Evolutionary conservation across 176 grass and related monocot species (phyloP), one percentile per base, ranked within the genome.

Genomic region (Saccharum officinarum): DNA sequence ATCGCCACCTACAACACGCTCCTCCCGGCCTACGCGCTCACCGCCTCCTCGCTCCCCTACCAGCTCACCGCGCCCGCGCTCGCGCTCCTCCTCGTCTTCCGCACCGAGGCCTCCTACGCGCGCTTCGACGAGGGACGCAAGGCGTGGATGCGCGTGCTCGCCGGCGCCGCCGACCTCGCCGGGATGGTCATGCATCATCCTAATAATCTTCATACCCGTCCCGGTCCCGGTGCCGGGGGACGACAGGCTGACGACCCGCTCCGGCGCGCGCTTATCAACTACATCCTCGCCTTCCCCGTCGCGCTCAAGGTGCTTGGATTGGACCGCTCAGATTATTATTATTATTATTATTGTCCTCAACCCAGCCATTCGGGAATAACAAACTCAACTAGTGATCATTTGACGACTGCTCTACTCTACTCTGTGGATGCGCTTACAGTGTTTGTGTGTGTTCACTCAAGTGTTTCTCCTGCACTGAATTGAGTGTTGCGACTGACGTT

Each of bases 21-120:
- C 37, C 81, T 89, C 3, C 90, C 88, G 3, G 89, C 40, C 14
- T 54, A 95, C 71, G 78, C 91, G 34, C 73, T 98, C 77, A 91
- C 72, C 38, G 81, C 96, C 2, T 98, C 96, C 1, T 17, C 96
- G 0, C 85, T 98, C 3, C 93, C 96, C 6, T 98, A 94, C 83
- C 91, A 94, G 90, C 91, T 98, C 83, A 95, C 91, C 0, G 97
- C 93, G 0, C 97, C 97, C 3, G 93, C 97, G 4, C 89, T 98
- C 68, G 97, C 97, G 5, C 89, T 98, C 49, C 85, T 98, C 80
- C 89, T 98, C 22, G 97, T 98, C 66, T 98, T 98, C 85, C 84
- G 97, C 80, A 98, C 97, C 4, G 97, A 98, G 91, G 97, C 97
- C 0, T 95, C 97, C 82, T 98, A 98, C 84, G 89, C 93, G 16